Evolutionary conservation across 331 rosid genomes (phyloP).

Genomic region (Rosa hybrid): DNA sequence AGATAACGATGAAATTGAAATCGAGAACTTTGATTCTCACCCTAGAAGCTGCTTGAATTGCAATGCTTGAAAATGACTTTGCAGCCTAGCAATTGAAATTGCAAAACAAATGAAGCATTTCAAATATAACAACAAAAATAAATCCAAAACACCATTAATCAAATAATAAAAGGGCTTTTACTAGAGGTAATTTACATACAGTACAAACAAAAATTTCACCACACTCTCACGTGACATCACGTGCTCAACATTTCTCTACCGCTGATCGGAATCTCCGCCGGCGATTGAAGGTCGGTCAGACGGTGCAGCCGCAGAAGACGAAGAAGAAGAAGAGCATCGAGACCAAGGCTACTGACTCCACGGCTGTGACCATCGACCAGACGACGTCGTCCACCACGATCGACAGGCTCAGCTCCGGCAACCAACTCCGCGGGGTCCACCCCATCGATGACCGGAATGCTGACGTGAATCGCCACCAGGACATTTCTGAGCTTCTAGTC

Average conservation of each 20-base stretch:
- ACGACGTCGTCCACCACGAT: conserved; percentile 69
- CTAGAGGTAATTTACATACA: background rate
- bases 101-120: background rate
- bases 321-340: conserved; percentile 88
- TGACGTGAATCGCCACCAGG: conserved; percentile 35
- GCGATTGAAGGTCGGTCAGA: conserved; percentile 23
- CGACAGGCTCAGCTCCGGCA: conserved; percentile 42
- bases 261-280: background rate
- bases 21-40: too few relatives aligned
- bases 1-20: too few relatives aligned
- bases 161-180: too few relatives aligned
- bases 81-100: background rate
- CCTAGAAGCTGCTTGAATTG: background rate
- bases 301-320: conserved; percentile 77
- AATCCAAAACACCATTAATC: too few relatives aligned
- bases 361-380: conserved; percentile 66
- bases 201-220: background rate
- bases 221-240: conserved; percentile 6
- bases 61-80: background rate
- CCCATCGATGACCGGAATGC: conserved; percentile 42
- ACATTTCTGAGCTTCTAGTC: conserved; percentile 22
- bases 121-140: too few relatives aligned
- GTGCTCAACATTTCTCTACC: background rate
- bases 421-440: conserved; percentile 43
- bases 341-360: conserved; percentile 73